These are phyloP conservation scores for Mucuna pruriens DNA, from an alignment of 306 rosid species.

Conservation along the genomic window DNA sequence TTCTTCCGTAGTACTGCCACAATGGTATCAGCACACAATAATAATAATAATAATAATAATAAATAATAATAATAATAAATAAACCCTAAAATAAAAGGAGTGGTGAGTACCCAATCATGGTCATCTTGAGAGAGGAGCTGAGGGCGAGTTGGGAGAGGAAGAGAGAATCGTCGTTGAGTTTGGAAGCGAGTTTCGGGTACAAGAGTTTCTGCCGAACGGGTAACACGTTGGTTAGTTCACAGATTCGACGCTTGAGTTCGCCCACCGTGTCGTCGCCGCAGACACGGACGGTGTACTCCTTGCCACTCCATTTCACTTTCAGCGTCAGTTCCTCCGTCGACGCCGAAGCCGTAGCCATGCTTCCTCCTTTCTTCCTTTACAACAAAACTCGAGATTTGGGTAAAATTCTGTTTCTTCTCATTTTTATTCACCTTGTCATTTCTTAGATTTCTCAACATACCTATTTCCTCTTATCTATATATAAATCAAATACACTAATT, in stretches of 20 bases:
- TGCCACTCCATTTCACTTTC: slow-evolving; percentile 86
- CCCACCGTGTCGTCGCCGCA: slow-evolving; percentile 86
- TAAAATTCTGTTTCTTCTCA: too few relatives aligned
- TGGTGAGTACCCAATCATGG: slow-evolving; percentile 91
- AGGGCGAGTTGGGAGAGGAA: slow-evolving; percentile 80
- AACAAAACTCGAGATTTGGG: too few relatives aligned
- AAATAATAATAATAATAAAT: too few relatives aligned
- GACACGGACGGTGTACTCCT: slow-evolving; percentile 83
- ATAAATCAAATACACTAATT: too few relatives aligned
- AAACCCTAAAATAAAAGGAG: background rate
- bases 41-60: too few relatives aligned
- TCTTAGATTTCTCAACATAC: too few relatives aligned
- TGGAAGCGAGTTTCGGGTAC: slow-evolving; percentile 82
- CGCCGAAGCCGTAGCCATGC: slow-evolving; percentile 37
- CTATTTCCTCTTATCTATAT: too few relatives aligned
- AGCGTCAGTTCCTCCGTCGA: slow-evolving; percentile 77
- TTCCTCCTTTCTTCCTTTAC: background rate
- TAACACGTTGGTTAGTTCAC: slow-evolving; percentile 80
- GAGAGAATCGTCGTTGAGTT: slow-evolving; percentile 80
- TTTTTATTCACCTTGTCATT: too few relatives aligned
- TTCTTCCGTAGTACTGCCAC: slow-evolving; percentile 86
- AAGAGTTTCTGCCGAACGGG: slow-evolving; percentile 94
- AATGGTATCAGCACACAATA: too few relatives aligned
- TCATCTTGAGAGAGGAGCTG: slow-evolving; percentile 78
- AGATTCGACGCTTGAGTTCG: slow-evolving; percentile 93